Evolutionary conservation across 371 early-diverging fungal genomes (phyloP), one percentile per base, ranked within the genome.

Genomic region (Haplosporangium sp.): DNA sequence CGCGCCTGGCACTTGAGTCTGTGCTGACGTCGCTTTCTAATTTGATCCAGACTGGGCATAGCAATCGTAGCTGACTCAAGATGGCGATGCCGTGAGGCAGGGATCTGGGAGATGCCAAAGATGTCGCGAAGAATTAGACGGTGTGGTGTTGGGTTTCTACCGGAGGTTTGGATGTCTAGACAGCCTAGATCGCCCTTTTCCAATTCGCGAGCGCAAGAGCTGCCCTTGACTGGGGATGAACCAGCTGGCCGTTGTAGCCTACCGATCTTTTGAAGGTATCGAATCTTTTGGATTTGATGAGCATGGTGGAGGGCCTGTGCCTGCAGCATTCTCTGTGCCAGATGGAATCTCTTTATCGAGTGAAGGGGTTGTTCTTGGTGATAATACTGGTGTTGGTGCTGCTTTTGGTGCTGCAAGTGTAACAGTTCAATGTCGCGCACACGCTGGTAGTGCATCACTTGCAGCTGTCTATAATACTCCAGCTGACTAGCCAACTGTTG

Each of bases 381-480:
- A 0, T 66, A 67, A 8, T 68, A 70, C 13, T 68, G 75, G 8
- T 48, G 55, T 8, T 58, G 67, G 10, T 61, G 62, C 18, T 53
- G 56, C 7, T 64, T 64, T 13, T 66, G 73, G 21, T 73, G 73
- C 21, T 65, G 67, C 2, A 51, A 52, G 38, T 76, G 71, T 37
- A 70, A 40, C 36, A 58, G 47, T 21, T 63, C 71, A 12, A 71
- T 66, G 36, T 70, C 71, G 9, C 71, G 71, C 20, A 51, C 55
- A 9, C 67, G 71, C 63, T 76, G 77, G 45, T 59, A 51, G 43
- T 70, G 77, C 71, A 71, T 70, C 64, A 66, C 59, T 46, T 69
- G 69, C 40, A 76, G 67, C 36, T 76, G 70, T 38, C 64, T 58
- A 45, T 54, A 65, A 65, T 74, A 74, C 38, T 76, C 67, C 16